Conservation (phyloP, 768 basidiomycete species). For the Collybiopsis luxurians region DNA sequence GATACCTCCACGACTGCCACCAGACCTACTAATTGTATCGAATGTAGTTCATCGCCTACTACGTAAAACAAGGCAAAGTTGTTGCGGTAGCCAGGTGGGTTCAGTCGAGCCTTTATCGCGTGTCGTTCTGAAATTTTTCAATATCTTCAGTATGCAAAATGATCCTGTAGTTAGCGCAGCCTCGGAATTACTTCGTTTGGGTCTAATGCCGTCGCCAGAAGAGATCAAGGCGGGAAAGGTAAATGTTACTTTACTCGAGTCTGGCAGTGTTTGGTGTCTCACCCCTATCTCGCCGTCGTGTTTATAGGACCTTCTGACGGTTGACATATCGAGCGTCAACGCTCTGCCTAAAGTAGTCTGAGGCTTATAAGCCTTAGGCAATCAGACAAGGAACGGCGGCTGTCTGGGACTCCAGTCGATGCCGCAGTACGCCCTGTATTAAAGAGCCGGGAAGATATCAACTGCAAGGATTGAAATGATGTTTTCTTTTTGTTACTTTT, state of each 20-base stretch:
- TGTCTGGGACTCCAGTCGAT: no score
- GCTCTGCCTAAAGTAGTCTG: slow-evolving; percentile 2
- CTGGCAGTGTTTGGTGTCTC: not conserved
- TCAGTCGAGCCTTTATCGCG: not conserved
- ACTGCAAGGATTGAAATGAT: no score
- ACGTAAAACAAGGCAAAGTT: slow-evolving; percentile 60
- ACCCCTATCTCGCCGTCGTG: not conserved
- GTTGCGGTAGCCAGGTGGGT: slow-evolving; percentile 64
- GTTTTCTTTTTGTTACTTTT: no score
- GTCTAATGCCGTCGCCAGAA: slow-evolving; percentile 74
- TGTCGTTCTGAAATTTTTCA: not conserved
- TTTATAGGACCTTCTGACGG: slow-evolving; percentile 34
- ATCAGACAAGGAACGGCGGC: no score
- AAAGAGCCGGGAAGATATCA: no score
- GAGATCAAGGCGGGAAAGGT: slow-evolving; percentile 79
- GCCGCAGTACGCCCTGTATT: no score
- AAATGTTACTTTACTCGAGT: slow-evolving; percentile 12
- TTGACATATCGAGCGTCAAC: slow-evolving; percentile 31
- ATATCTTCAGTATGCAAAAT: slow-evolving; percentile 61
- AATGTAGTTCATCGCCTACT: slow-evolving; percentile 75
- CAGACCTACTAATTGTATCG: not conserved
- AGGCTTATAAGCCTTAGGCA: not conserved
- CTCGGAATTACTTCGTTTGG: slow-evolving; percentile 74
- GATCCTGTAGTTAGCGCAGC: slow-evolving; percentile 80
- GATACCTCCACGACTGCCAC: not conserved